phyloP scores from a whole-genome alignment of 139 green algal species.

The Tetraselmis chui region DNA sequence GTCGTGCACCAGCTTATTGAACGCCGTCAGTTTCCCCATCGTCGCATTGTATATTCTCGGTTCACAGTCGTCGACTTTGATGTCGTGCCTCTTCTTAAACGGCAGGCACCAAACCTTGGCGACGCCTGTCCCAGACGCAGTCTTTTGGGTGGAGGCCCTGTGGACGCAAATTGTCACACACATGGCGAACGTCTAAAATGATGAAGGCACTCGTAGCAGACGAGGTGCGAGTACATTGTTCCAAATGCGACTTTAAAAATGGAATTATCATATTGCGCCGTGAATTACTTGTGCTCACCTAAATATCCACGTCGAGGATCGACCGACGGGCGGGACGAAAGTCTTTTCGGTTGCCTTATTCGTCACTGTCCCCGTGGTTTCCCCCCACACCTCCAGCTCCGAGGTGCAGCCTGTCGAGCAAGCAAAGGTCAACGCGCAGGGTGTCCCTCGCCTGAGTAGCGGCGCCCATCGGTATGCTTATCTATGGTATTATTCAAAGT shows the following conservation, averaged over 20 bases:
- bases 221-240: no score
- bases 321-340: background rate
- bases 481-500: no score
- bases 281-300: background rate
- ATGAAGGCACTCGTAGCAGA: no score
- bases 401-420: background rate
- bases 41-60: background rate
- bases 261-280: no score
- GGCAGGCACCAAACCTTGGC: background rate
- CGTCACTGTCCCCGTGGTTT: background rate
- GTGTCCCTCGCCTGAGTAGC: no score
- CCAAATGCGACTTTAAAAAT: no score
- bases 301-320: background rate
- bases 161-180: no score
- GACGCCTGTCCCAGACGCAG: background rate
- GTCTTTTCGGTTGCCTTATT: background rate
- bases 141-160: background rate
- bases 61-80: background rate
- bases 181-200: no score
- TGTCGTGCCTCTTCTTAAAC: background rate
- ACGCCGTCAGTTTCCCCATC: background rate
- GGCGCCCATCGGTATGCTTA: no score
- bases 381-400: background rate
- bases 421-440: no score
- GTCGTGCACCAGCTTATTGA: background rate